Evolutionary conservation across 805 yeast genomes (phyloP), one percentile per base, ranked within the genome.

Genomic region (Starmerella bacillaris): DNA sequence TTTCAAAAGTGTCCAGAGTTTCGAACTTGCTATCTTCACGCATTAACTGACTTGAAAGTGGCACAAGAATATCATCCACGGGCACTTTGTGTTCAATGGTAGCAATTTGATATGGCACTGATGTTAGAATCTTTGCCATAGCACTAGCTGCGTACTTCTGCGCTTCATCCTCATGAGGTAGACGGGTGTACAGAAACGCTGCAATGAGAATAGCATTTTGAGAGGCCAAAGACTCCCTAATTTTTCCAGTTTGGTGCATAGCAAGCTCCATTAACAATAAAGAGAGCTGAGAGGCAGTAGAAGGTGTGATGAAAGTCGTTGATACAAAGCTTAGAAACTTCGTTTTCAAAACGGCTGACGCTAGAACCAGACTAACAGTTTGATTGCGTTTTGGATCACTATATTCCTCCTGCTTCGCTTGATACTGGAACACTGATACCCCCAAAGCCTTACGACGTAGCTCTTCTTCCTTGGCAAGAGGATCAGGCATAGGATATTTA

Each of bases 1-100:
- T 58, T 45, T 72, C 76, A 43, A 64, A 67, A 16, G 64, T 61
- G 33, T 60, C 64, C 19, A 60, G 51, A 31, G 40, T 41, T 16
- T 24, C 54, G 5, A 49, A 35, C 11, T 37, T 45, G 3, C 53
- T 42, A 19, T 26, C 21, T 12, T 46, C 46, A 33, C 39, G 34
- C 28, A 37, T 36, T 21, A 60, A 42, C 38, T 50, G 56, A 4
- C 29, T 39, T n/a, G 46, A 17, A 11, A 60, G 45, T 6, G 60
- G 59, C 4, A 40, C 39, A 4, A 60, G 42, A 0, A 56, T 53
- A 1, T 47, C 53, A 5, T 37, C 24, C 4, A 56, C 51, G 2
- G 58, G 39, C 29, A 18, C 8, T 15, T 7, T 9, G 12, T 12
- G 11, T 22, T 12, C 24, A 27, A 27, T 14, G 36, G 60, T 50